These are phyloP conservation scores for Plasmodium reichenowi DNA, from an alignment of 169 alveolate species.

Conservation along the genomic window DNA sequence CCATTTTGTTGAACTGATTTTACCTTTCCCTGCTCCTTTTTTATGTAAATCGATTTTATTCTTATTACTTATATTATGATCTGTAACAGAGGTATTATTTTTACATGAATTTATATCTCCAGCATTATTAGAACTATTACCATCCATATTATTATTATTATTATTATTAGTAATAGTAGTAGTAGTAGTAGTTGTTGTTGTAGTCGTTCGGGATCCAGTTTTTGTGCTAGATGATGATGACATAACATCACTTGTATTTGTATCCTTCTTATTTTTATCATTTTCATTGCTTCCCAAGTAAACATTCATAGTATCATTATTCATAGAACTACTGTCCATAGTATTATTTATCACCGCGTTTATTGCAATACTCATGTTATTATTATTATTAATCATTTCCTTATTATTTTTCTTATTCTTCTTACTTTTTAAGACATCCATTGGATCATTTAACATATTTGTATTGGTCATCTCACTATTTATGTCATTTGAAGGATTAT, in stretches of 20 bases:
- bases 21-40: slow-evolving; percentile 91
- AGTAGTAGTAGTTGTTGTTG: not conserved
- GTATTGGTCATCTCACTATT: slow-evolving; percentile 33
- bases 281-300: slow-evolving; percentile 8
- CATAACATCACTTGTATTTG: not conserved
- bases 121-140: not conserved
- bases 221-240: not conserved
- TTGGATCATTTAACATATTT: slow-evolving; percentile 37
- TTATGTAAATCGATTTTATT: slow-evolving; percentile 83
- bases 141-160: not conserved
- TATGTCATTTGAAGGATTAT: slow-evolving; percentile 55
- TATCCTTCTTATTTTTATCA: slow-evolving; percentile 8
- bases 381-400: no score
- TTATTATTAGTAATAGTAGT: not conserved
- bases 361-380: not conserved
- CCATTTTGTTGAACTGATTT: slow-evolving; percentile 90
- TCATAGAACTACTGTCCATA: not conserved
- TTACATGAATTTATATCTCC: no score
- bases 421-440: slow-evolving; percentile 9
- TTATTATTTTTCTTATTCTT: slow-evolving; percentile 7
- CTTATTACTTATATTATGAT: slow-evolving; percentile 12
- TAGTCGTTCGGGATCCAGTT: no score
- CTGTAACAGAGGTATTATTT: not conserved
- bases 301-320: not conserved
- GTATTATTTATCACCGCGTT: slow-evolving; percentile 6